phyloP scores from a whole-genome alignment of 1,284 basidiomycete genomes.

The Sporisorium graminicola region DNA sequence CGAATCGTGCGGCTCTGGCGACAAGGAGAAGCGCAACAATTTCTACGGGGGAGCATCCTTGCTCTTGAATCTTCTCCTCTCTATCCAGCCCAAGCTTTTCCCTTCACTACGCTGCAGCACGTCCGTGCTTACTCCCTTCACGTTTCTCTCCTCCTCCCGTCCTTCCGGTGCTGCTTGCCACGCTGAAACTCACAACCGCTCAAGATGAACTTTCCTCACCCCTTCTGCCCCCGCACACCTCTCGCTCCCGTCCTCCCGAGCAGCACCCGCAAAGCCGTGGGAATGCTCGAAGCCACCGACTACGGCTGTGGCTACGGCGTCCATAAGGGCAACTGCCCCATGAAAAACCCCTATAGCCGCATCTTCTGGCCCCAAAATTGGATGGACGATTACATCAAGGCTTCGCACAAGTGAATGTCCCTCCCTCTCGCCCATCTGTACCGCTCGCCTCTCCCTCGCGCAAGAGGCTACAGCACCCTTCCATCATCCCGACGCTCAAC shows the following conservation, averaged over 20 bases:
- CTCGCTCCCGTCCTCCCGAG: background rate
- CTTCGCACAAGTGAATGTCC: background rate
- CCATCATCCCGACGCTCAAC: too few species aligned
- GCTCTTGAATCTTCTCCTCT: too few species aligned
- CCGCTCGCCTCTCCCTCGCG: too few species aligned
- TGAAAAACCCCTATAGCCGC: background rate
- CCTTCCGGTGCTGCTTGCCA: background rate
- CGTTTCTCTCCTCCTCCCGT: background rate
- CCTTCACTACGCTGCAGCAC: too few species aligned
- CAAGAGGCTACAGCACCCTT: too few species aligned
- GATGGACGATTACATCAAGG: slow-evolving; percentile 17
- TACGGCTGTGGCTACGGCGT: slow-evolving; percentile 47
- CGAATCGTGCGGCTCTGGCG: slow-evolving; percentile 23
- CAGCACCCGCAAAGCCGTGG: slow-evolving; percentile 35
- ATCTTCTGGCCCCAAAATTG: slow-evolving; percentile 39
- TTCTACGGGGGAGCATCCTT: slow-evolving; percentile 37
- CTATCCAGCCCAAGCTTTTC: too few species aligned
- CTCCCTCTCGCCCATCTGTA: too few species aligned
- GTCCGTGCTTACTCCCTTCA: background rate
- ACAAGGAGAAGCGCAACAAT: background rate
- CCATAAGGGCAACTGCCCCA: slow-evolving; percentile 19
- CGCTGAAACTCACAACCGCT: background rate
- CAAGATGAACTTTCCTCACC: background rate
- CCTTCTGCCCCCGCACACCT: background rate
- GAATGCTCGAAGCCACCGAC: slow-evolving; percentile 18